Percentiles rank a stretch among this genome's conserved stretches.
Conservation (phyloP, 2,329 filamentous ascomycete species). For the Sphaerulina populicola region DNA sequence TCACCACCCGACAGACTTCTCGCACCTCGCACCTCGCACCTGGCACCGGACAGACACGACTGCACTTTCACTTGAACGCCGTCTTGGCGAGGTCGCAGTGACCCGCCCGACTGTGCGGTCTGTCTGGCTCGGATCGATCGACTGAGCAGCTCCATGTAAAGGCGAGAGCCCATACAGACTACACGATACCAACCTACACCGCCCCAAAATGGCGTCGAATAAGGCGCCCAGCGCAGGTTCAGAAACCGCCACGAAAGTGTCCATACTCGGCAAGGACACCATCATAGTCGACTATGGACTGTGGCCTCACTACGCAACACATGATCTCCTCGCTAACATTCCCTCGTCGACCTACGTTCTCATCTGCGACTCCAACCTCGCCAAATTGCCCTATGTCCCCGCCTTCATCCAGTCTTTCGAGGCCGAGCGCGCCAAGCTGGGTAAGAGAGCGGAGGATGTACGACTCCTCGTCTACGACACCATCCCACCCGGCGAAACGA, state of each 20-base stretch:
- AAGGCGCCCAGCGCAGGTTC: constrained; percentile 18
- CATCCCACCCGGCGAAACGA: constrained; percentile 84
- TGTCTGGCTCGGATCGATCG: too few relatives aligned
- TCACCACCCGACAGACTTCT: too few relatives aligned
- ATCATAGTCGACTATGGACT: constrained; percentile 89
- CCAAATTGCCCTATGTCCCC: constrained; percentile 64
- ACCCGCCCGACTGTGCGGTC: too few relatives aligned
- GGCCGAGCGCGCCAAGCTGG: constrained; percentile 31
- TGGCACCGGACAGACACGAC: too few relatives aligned
- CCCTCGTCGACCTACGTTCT: constrained; percentile 87
- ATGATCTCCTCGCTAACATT: constrained; percentile 70
- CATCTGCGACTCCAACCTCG: constrained; percentile 91
- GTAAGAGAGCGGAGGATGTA: constrained; percentile 39
- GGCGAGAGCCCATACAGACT: neutral
- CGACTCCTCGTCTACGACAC: constrained; percentile 79
- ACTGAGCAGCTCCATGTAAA: too few relatives aligned
- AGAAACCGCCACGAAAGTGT: constrained; percentile 52
- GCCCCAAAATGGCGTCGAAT: constrained; percentile 13
- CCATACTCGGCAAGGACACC: constrained; percentile 78
- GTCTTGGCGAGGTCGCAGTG: too few relatives aligned
- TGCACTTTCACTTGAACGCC: too few relatives aligned
- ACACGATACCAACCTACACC: neutral
- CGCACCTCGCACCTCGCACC: too few relatives aligned
- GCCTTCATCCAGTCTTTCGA: constrained; percentile 62
- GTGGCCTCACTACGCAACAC: constrained; percentile 71